Evolutionary conservation across 257 asterid species (phyloP).

Genomic region (Nicotiana obtusifolia): DNA sequence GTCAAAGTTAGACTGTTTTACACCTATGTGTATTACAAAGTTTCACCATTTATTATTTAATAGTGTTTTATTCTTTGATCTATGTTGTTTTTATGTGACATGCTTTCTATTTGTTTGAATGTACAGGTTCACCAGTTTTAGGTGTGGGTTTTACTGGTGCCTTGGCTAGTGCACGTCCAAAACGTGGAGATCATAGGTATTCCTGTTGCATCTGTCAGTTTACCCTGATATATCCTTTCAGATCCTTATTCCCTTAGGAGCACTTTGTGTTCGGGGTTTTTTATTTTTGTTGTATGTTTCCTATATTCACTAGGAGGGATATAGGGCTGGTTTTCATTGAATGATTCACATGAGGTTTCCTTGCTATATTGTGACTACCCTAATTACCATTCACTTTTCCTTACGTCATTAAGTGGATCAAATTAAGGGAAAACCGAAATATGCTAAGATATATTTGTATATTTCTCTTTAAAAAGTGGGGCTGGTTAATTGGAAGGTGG

Average conservation of each 20-base stretch:
- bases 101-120: conserved; percentile 9
- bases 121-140: conserved; percentile 61
- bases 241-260: neutral
- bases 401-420: neutral
- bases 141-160: conserved; percentile 95
- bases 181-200: conserved; percentile 90
- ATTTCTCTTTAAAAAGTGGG: neutral
- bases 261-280: neutral
- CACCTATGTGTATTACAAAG: neutral
- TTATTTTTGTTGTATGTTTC: neutral
- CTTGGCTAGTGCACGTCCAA: conserved; percentile 64
- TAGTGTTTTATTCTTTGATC: neutral
- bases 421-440: neutral
- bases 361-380: neutral
- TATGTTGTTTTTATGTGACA: conserved; percentile 9
- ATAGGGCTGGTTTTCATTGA: neutral
- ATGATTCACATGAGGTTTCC: neutral
- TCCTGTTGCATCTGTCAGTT: conserved; percentile 1
- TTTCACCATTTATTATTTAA: neutral
- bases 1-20: neutral
- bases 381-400: neutral
- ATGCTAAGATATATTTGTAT: neutral
- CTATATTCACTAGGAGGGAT: neutral
- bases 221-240: neutral
- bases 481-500: neutral